These are phyloP conservation scores for Lentinula lateritia DNA, from an alignment of 768 basidiomycete species.

Conservation along the genomic window DNA sequence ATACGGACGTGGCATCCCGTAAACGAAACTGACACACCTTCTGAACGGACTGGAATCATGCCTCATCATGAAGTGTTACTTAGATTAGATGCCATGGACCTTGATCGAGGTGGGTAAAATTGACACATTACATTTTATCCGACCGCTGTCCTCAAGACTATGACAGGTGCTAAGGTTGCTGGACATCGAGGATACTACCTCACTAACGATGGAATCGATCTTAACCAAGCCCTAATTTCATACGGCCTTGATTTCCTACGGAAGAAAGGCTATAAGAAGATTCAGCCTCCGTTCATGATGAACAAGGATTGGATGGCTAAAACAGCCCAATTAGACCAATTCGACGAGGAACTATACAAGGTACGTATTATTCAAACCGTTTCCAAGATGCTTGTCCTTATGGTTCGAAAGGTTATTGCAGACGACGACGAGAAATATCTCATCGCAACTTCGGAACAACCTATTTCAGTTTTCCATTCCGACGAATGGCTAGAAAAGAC, in stretches of 20 bases:
- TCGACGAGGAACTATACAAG: conserved; percentile 98
- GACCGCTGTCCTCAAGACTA: background rate
- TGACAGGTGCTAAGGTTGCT: conserved; percentile 78
- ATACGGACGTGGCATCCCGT: conserved; percentile 84
- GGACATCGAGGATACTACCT: conserved; percentile 98
- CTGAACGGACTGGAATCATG: conserved; percentile 71
- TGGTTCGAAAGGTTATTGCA: conserved; percentile 54
- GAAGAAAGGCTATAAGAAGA: conserved; percentile 79
- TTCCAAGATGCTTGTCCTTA: background rate
- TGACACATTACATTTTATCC: conserved; percentile 9
- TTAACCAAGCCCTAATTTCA: conserved; percentile 93
- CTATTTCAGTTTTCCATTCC: conserved; percentile 91
- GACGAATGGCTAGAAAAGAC: conserved; percentile 97
- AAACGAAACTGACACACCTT: conserved; percentile 65
- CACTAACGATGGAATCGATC: conserved; percentile 91
- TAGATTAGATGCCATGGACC: conserved; percentile 91
- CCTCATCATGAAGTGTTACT: conserved; percentile 98
- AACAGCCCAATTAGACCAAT: conserved; percentile 96
- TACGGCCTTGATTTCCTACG: conserved; percentile 94
- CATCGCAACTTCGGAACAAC: conserved; percentile 98
- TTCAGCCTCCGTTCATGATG: conserved; percentile 98
- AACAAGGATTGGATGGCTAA: conserved; percentile 96
- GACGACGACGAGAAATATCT: conserved; percentile 96
- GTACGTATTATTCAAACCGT: conserved; percentile 26
- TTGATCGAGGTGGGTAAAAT: conserved; percentile 72